A percentile compares a stretch with the other conserved stretches of the same genome.
Conservation (phyloP, 1,284 basidiomycete species). For the Taiwanofungus camphoratus region DNA sequence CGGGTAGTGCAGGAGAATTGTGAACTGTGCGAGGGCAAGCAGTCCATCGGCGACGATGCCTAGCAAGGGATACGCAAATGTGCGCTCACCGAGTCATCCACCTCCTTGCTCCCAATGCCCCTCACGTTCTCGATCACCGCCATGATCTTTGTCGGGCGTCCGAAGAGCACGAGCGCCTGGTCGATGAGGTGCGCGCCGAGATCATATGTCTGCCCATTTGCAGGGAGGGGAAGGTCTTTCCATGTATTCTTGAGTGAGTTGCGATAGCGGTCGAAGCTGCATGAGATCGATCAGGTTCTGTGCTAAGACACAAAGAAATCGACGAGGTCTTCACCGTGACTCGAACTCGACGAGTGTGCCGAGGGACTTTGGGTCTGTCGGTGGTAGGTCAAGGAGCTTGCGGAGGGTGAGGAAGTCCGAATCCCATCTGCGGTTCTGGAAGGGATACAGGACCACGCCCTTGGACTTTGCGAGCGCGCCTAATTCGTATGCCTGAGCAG, state of each 20-base stretch:
- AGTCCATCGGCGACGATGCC: too few species aligned
- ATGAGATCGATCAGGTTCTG: too few species aligned
- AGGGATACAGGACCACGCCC: slow-evolving; percentile 65
- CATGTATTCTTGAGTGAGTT: slow-evolving; percentile 61
- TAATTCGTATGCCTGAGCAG: slow-evolving; percentile 62
- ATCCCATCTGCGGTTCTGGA: slow-evolving; percentile 83
- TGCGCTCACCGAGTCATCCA: slow-evolving; percentile 59
- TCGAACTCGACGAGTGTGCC: slow-evolving; percentile 72
- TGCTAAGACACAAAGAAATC: too few species aligned
- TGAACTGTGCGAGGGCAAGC: slow-evolving; percentile 44
- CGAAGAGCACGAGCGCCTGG: slow-evolving; percentile 74
- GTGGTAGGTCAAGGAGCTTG: slow-evolving; percentile 53
- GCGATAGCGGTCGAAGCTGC: slow-evolving; percentile 75
- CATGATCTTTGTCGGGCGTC: slow-evolving; percentile 64
- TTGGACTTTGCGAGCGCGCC: slow-evolving; percentile 60
- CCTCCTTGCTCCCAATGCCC: slow-evolving; percentile 53
- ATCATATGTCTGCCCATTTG: slow-evolving; percentile 55
- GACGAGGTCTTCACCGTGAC: slow-evolving; percentile 56
- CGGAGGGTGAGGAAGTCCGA: slow-evolving; percentile 77
- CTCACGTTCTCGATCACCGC: slow-evolving; percentile 67
- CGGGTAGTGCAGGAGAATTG: slow-evolving; percentile 60
- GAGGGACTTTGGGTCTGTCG: slow-evolving; percentile 45
- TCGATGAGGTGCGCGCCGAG: slow-evolving; percentile 72
- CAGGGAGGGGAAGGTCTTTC: slow-evolving; percentile 57
- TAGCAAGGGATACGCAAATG: slow-evolving; percentile 1